Evolutionary conservation across 2,329 filamentous ascomycete genomes (phyloP), one percentile per base, ranked within the genome.

Genomic region (Sphaerulina vaccinii): DNA sequence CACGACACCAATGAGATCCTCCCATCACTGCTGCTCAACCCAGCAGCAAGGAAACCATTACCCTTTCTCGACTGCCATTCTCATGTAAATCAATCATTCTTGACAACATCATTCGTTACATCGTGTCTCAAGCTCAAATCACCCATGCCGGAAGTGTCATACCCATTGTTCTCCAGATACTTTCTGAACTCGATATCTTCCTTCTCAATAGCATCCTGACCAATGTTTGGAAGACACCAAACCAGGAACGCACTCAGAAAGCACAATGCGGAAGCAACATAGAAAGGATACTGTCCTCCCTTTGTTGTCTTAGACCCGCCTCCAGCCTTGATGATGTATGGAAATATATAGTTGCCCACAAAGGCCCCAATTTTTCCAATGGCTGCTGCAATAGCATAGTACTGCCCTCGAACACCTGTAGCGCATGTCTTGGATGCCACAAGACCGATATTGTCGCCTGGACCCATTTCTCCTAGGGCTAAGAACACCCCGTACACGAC

Each of bases 381-480:
- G 0, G 86, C 86, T 0, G 87, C 87, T 0, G 87, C 86, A 37
- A 88, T 79, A 3, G 85, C 81, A 63, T 85, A 85, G 69, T 84
- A 85, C 65, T 88, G 82, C 2, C 90, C 91, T 33, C 90, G 56
- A 15, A 96, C 85, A 15, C 87, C 86, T 3, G 91, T 96, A 0
- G 91, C 89, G 63, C 85, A 90, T 1, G 88, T 91, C 75, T 96
- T 96, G 40, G 87, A 87, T 0, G 91, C 90, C 23, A 95, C 71
- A 0, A 96, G 79, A 2, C 90, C 90, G 61, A 96, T 95, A 69
- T 96, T 96, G 74, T 96, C 88, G 10, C 91, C 91, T 0, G 91
- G 90, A 0, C 91, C 90, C 35, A 95, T 72, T 69, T 93, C 89
- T 42, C 88, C 88, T 1, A 92, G 77, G 81, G 49, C 52, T 1